phyloP scores from a whole-genome alignment of 2,329 filamentous ascomycete genomes.

The Mycosphaerella sp. region DNA sequence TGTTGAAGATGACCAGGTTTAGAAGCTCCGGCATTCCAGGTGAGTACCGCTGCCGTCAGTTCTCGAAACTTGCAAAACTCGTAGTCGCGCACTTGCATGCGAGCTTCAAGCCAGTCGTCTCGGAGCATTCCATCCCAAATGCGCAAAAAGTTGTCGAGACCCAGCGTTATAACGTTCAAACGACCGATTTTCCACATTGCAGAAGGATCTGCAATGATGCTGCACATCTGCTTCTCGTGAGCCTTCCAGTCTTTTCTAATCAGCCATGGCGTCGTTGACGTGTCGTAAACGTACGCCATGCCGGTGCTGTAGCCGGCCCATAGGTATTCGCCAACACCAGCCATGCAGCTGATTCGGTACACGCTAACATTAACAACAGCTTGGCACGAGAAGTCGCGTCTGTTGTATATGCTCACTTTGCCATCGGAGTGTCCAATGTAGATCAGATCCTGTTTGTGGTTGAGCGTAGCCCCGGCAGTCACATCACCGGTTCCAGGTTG shows the following conservation, averaged over 20 bases:
- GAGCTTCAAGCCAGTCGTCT: conserved; percentile 86
- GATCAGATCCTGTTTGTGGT: conserved; percentile 67
- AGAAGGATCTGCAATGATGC: conserved; percentile 69
- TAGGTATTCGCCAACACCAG: conserved; percentile 71
- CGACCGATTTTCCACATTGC: conserved; percentile 81
- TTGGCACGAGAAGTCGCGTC: conserved; percentile 68
- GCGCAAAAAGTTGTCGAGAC: conserved; percentile 76
- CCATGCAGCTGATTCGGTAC: conserved; percentile 89
- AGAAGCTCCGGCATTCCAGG: conserved; percentile 95
- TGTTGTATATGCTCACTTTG: conserved; percentile 89
- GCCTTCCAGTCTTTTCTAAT: conserved; percentile 94
- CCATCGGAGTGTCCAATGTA: conserved; percentile 92
- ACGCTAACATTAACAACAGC: conserved; percentile 77
- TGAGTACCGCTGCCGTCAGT: conserved; percentile 73
- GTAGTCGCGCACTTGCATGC: conserved; percentile 77
- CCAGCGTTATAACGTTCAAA: conserved; percentile 77
- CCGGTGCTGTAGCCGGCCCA: conserved; percentile 96
- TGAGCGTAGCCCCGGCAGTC: conserved; percentile 72
- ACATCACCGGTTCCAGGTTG: conserved; percentile 76
- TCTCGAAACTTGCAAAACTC: conserved; percentile 83
- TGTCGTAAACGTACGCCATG: conserved; percentile 89
- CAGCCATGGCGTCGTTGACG: conserved; percentile 72
- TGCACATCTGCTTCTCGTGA: conserved; percentile 72
- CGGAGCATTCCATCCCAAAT: conserved; percentile 90
- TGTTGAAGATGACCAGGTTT: conserved; percentile 78